Conservation (phyloP, 768 basidiomycete species). For the Suillus subluteus region DNA sequence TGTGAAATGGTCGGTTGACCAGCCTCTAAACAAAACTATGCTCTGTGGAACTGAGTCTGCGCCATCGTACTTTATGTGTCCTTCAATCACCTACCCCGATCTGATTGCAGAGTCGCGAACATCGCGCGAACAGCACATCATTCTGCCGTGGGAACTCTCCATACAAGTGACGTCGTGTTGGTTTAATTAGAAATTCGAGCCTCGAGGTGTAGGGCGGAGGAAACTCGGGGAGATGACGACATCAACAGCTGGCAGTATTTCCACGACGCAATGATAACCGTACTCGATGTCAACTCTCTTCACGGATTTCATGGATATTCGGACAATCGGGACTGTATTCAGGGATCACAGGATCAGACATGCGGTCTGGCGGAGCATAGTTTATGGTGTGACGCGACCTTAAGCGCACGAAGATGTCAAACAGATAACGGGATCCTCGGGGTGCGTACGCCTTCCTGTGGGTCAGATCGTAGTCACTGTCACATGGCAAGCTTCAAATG, state of each 20-base stretch:
- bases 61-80: no score
- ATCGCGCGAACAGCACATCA: not conserved
- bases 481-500: not conserved
- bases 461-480: not conserved
- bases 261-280: not conserved
- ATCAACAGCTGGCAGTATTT: not conserved
- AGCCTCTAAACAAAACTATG: not conserved
- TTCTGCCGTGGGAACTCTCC: not conserved
- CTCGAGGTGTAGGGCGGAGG: not conserved
- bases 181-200: not conserved
- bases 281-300: not conserved
- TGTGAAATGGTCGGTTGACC: not conserved
- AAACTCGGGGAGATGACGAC: constrained; percentile 1
- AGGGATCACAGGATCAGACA: not conserved
- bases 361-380: not conserved
- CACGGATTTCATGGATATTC: not conserved
- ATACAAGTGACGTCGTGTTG: not conserved
- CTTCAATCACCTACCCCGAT: not conserved
- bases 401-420: not conserved
- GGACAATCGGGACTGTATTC: not conserved
- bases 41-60: not conserved
- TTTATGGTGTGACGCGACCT: not conserved
- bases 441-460: not conserved
- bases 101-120: not conserved
- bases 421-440: not conserved